Evolutionary conservation across 371 early-diverging fungal species (phyloP), one percentile per base, ranked within the genome.

Genomic region (Batkoa obscura): DNA sequence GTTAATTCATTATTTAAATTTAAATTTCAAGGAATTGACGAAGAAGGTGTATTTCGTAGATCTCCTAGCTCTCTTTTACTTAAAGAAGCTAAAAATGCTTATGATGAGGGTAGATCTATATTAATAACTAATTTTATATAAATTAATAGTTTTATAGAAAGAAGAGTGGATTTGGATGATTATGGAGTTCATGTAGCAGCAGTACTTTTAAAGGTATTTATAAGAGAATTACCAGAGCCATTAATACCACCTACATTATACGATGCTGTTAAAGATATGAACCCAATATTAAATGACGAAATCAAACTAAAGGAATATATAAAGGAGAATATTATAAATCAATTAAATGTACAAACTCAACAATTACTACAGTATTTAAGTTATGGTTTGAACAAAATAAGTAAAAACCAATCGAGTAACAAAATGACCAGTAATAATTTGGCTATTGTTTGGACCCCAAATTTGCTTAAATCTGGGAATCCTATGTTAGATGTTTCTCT

Each of bases 21-120:
- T 12, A 47, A 36, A 32, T 41, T 12, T 37, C 52, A 61, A 79
- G 88, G 88, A 1, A 62, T 90, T 56, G 72, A 79, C 17, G 75
- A 79, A 35, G 91, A 93, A 62, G 95, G 95, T 9, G 61, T 94
- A 3, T 94, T 94, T 59, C 69, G 95, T 32, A 75, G 87, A 42
- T 89, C 91, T n/a, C 90, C 95, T 2, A 72, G 71, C 35, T 76
- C 79, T 2, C 65, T 62, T 5, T 63, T 66, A 48, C 60, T 83
- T 55, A 70, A 75, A 39, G 71, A 72, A 6, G 83, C 82, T n/a
- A 83, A 84, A 55, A 68, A 71, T 15, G 72, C 71, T 0, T 86
- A 83, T 60, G 79, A 94, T 59, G 64, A 70, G 45, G 84, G 79
- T 61, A 45, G 8, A 0, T 12, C 12, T 12, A 13, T 6, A 15